Conservation (phyloP, 2,329 filamentous ascomycete species). For the Colletotrichum kahawae region DNA sequence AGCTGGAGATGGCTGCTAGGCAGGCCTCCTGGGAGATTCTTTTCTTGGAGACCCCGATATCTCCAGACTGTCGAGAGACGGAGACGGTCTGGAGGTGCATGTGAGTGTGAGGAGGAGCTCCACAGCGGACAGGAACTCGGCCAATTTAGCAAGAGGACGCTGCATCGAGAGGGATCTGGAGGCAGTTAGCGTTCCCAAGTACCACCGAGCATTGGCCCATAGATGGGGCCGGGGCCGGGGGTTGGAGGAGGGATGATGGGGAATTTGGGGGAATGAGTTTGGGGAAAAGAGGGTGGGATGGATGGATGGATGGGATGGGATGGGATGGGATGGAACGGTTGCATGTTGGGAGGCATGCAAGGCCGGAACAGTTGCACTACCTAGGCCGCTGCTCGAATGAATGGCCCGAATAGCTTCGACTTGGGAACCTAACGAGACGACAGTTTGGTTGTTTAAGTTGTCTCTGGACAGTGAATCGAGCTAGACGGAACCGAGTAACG, state of each 20-base stretch:
- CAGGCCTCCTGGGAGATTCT: neutral
- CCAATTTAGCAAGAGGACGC: slow-evolving; percentile 20
- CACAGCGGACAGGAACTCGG: slow-evolving; percentile 21
- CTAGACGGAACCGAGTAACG: neutral
- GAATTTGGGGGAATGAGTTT: slow-evolving; percentile 12
- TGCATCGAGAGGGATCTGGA: slow-evolving; percentile 14
- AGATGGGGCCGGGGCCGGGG: slow-evolving; percentile 24
- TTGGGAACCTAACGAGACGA: neutral
- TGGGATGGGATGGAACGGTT: neutral
- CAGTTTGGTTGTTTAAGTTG: neutral
- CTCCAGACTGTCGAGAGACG: neutral
- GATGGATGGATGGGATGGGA: slow-evolving; percentile 1
- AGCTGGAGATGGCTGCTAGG: slow-evolving; percentile 1
- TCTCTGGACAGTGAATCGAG: neutral
- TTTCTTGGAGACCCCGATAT: slow-evolving; percentile 6
- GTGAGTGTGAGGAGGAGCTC: neutral
- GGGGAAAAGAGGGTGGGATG: neutral
- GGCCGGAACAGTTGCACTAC: neutral
- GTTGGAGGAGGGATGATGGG: slow-evolving; percentile 14
- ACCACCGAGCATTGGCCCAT: slow-evolving; percentile 32
- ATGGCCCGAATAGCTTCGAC: slow-evolving; percentile 6
- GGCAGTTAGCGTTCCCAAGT: slow-evolving; percentile 25
- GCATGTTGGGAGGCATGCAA: neutral
- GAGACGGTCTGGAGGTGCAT: neutral
- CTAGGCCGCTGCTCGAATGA: neutral